phyloP scores from a whole-genome alignment of 345 rosid species.

The Hypericum perforatum region DNA sequence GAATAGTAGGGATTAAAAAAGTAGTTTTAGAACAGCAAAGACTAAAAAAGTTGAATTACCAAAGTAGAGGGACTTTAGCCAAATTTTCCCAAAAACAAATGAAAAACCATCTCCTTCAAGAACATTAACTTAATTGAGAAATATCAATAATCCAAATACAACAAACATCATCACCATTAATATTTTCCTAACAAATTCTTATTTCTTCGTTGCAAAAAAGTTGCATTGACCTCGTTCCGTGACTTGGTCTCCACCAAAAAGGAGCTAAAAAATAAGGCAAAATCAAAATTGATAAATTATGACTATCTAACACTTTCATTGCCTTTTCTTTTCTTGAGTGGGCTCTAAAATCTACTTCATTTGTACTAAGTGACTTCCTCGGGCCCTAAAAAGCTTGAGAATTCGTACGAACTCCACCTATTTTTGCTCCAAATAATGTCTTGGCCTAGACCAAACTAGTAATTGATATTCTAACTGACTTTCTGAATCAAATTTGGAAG shows the following conservation, averaged over 20 bases:
- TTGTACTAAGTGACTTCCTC: constrained; percentile 14
- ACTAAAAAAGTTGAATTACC: no score
- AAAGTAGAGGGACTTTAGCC: no score
- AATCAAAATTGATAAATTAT: constrained; percentile 21
- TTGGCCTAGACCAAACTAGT: constrained; percentile 61
- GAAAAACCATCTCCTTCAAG: no score
- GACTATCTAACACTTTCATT: constrained; percentile 12
- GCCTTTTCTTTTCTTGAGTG: constrained; percentile 17
- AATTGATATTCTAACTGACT: constrained; percentile 51
- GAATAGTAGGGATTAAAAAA: no score
- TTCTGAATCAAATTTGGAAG: constrained; percentile 75
- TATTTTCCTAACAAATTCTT: no score
- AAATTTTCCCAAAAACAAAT: no score
- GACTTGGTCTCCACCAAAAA: constrained; percentile 25
- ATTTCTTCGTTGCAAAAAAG: constrained; percentile 14
- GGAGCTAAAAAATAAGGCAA: constrained; percentile 21
- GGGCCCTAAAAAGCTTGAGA: constrained; percentile 28
- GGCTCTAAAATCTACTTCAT: constrained; percentile 16
- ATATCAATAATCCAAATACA: no score
- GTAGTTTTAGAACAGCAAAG: no score
- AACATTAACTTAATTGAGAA: no score
- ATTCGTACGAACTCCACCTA: constrained; percentile 19
- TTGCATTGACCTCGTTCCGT: constrained; percentile 17
- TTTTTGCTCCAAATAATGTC: constrained; percentile 52
- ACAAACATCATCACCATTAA: no score